A percentile compares a stretch with the other conserved stretches of the same genome.
Evolutionary conservation across 257 asterid genomes (phyloP).

Genomic region (Fraxinus cuspidata): DNA sequence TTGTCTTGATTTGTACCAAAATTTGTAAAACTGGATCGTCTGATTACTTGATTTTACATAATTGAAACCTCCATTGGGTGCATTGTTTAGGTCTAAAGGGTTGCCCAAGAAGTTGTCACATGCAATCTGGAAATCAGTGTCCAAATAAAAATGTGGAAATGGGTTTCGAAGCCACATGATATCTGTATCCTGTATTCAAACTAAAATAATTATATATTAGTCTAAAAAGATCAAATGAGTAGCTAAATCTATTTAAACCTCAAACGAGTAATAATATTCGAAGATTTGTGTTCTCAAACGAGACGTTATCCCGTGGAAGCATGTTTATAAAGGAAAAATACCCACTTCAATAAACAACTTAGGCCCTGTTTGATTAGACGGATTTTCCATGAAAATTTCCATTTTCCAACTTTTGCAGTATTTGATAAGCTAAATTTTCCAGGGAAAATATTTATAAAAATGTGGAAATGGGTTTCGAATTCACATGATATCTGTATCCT

Average conservation of each 20-base stretch:
- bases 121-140: constrained; percentile 50
- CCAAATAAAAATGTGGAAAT: constrained; percentile 43
- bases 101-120: constrained; percentile 37
- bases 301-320: too few species aligned
- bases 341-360: neutral
- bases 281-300: too few species aligned
- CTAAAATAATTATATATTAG: neutral
- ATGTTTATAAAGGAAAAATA: neutral
- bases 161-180: constrained; percentile 62
- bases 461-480: constrained; percentile 50
- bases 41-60: constrained; percentile 43
- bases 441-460: too few species aligned
- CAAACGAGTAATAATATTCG: too few species aligned
- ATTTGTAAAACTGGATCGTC: constrained; percentile 49
- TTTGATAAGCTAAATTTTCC: too few species aligned
- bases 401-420: too few species aligned
- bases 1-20: constrained; percentile 45
- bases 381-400: too few species aligned
- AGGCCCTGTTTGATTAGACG: too few species aligned
- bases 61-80: constrained; percentile 56
- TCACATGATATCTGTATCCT: constrained; percentile 72
- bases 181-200: constrained; percentile 50
- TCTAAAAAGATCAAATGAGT: too few species aligned
- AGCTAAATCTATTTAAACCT: too few species aligned
- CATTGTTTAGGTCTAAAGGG: constrained; percentile 34